Evolutionary conservation across 2,329 filamentous ascomycete species (phyloP), one percentile per base, ranked within the genome.

Genomic region (Dactylellina sp.): DNA sequence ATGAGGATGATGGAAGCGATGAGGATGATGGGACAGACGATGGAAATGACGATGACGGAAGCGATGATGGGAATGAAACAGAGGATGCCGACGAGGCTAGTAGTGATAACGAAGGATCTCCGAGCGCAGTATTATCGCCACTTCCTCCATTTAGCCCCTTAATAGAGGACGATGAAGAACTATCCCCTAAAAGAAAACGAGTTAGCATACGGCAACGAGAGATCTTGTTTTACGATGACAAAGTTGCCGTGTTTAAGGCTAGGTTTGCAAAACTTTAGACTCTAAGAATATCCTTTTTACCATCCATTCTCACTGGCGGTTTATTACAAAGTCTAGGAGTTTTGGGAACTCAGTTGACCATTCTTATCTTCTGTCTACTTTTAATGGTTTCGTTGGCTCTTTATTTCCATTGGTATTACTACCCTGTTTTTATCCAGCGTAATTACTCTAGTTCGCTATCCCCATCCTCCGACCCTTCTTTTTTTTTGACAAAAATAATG

Each of bases 151-250:
- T 83, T 50, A 83, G 84, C 62, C 83, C 84, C 39, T 81, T 82
- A 12, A 79, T 83, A 76, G 84, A 85, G 37, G 84, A 84, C 18
- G 82, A 83, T 4, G 81, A 83, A 37, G 78, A 77, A 20, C 77
- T 77, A 14, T 80, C 82, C 40, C 81, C 80, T 57, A 79, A 81
- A 40, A 77, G 77, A 71, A 79, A 78, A 16, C 77, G 78, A 4
- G 80, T 81, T 28, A 82, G 85, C 77, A 84, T 93, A 71, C 85
- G 88, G 62, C 82, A 94, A 76, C 84, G 90, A 75, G 91, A 94
- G 83, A 94, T 95, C 76, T 81, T 93, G 75, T 94, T 92, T 81
- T 93, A 92, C 78, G 91, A 94, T 80, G 91, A 94, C 80, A 91
- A 92, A 81, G 88, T 92, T 60, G 88, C 89, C 25, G 89, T 94